Conservation (phyloP, 306 rosid species). For the Mimosa pudica region DNA sequence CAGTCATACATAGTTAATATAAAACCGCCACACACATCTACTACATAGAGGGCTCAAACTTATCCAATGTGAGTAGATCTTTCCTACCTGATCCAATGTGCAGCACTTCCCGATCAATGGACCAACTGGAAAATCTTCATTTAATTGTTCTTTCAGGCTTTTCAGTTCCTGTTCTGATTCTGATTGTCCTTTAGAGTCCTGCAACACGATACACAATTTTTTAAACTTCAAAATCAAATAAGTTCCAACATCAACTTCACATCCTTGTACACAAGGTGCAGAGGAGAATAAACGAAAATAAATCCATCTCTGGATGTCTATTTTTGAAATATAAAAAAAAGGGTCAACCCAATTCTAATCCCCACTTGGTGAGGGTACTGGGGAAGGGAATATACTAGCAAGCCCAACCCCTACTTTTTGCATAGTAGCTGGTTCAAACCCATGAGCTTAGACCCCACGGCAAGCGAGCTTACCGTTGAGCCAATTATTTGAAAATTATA, state of each 20-base stretch:
- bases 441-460: too few species aligned
- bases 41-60: constrained; percentile 21
- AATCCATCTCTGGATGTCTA: neutral
- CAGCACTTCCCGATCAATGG: constrained; percentile 83
- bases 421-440: neutral
- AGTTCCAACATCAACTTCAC: constrained; percentile 14
- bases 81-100: constrained; percentile 84
- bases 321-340: constrained; percentile 4
- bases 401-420: too few species aligned
- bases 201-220: constrained; percentile 30
- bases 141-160: constrained; percentile 80
- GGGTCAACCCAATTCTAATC: too few species aligned
- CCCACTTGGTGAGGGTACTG: too few species aligned
- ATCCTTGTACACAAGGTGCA: constrained; percentile 24
- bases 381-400: too few species aligned
- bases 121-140: constrained; percentile 84
- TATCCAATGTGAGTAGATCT: constrained; percentile 1
- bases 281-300: constrained; percentile 21
- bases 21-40: neutral
- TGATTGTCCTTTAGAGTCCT: constrained; percentile 79
- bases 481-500: neutral
- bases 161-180: constrained; percentile 77
- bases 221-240: constrained; percentile 17
- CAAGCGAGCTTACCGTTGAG: too few species aligned
- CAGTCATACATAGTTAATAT: constrained; percentile 22